Evolutionary conservation across 2,329 filamentous ascomycete genomes (phyloP).

Genomic region (Conoideocrella luteorostrata): DNA sequence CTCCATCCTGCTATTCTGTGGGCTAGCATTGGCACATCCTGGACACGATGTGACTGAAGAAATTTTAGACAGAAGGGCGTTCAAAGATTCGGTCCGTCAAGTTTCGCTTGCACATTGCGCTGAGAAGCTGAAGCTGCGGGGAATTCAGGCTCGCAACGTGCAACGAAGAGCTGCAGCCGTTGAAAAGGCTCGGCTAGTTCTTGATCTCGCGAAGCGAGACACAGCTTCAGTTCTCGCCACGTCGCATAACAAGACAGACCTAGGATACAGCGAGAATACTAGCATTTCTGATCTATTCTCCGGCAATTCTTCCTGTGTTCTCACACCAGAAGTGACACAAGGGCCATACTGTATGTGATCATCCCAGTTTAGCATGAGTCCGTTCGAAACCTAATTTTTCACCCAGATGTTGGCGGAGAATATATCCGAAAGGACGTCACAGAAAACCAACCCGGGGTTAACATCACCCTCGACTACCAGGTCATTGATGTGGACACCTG

Average conservation of each 20-base stretch:
- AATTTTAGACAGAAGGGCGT: constrained; percentile 41
- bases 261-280: constrained; percentile 24
- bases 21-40: constrained; percentile 31
- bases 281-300: constrained; percentile 29
- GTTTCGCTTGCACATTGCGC: constrained; percentile 41
- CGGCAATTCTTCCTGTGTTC: constrained; percentile 36
- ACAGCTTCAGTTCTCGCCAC: constrained; percentile 25
- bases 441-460: constrained; percentile 33
- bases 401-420: constrained; percentile 18
- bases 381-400: not conserved
- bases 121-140: constrained; percentile 38
- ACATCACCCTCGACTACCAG: constrained; percentile 34
- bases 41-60: constrained; percentile 43
- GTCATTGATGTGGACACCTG: constrained; percentile 36
- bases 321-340: constrained; percentile 44
- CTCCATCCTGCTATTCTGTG: not conserved
- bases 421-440: constrained; percentile 31
- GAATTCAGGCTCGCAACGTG: constrained; percentile 36
- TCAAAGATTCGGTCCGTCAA: constrained; percentile 29
- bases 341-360: constrained; percentile 34
- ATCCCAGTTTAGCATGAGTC: not conserved
- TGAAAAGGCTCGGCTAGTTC: constrained; percentile 34
- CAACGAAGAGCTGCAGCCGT: constrained; percentile 36
- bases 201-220: constrained; percentile 25
- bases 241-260: constrained; percentile 30